A percentile compares a stretch with the other conserved stretches of the same genome.
Conservation (phyloP, 352 stramenopile genomes). For the Phytopythium sindhum region DNA sequence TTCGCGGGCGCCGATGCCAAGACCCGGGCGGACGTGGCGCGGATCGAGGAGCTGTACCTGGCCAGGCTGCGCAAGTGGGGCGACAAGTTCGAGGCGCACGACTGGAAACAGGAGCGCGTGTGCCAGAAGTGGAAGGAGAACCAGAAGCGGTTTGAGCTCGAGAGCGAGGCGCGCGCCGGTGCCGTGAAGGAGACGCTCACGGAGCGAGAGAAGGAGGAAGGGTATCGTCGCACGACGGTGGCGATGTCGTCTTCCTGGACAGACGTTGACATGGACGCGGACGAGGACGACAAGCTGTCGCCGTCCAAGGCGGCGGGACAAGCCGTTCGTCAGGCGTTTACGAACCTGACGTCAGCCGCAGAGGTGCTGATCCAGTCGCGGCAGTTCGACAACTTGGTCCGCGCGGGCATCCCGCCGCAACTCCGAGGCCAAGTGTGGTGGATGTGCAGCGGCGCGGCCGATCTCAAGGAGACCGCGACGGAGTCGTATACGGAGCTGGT, state of each 20-base stretch:
- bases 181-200: neutral
- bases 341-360: slow-evolving; percentile 45
- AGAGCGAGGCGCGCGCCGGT: neutral
- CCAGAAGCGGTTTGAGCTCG: slow-evolving; percentile 40
- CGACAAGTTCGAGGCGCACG: slow-evolving; percentile 49
- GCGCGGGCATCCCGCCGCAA: slow-evolving; percentile 55
- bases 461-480: slow-evolving; percentile 32
- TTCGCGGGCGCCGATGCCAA: slow-evolving; percentile 10
- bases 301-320: slow-evolving; percentile 21
- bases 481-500: slow-evolving; percentile 64
- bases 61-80: slow-evolving; percentile 42
- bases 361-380: slow-evolving; percentile 46
- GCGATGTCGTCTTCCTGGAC: slow-evolving; percentile 3
- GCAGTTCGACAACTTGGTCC: slow-evolving; percentile 68
- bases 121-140: slow-evolving; percentile 75
- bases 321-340: slow-evolving; percentile 45
- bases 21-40: slow-evolving; percentile 12
- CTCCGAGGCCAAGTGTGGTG: slow-evolving; percentile 79
- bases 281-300: slow-evolving; percentile 16
- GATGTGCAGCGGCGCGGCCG: slow-evolving; percentile 64
- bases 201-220: slow-evolving; percentile 9
- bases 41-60: slow-evolving; percentile 26
- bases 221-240: neutral
- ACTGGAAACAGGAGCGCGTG: slow-evolving; percentile 52
- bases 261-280: slow-evolving; percentile 1